Conservation (phyloP, 2,329 filamentous ascomycete genomes). For the Beauveria caledonica region DNA sequence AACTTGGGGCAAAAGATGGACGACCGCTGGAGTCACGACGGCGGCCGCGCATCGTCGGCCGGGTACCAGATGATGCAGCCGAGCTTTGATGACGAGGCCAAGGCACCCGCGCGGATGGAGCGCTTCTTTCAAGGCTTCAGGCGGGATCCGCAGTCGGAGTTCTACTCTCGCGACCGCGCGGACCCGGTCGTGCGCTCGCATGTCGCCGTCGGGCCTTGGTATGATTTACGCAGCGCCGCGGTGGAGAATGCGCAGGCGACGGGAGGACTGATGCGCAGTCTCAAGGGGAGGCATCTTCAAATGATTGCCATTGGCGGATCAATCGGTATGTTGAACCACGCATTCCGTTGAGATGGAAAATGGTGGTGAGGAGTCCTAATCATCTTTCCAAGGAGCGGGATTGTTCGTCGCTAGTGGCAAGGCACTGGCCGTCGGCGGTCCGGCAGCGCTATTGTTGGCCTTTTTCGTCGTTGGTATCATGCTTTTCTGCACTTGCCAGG, state of each 20-base stretch:
- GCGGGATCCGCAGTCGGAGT: constrained; percentile 6
- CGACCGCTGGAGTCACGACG: not conserved
- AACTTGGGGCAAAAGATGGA: not conserved
- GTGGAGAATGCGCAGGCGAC: constrained; percentile 5
- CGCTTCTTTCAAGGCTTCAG: constrained; percentile 8
- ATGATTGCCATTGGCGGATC: constrained; percentile 90
- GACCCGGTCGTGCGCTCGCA: not conserved
- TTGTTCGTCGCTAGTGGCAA: constrained; percentile 70
- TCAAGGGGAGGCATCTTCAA: constrained; percentile 73
- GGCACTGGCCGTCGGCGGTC: constrained; percentile 59
- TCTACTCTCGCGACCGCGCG: not conserved
- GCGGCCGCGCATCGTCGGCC: not conserved
- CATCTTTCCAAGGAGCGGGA: constrained; percentile 43
- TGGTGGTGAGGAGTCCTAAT: not conserved
- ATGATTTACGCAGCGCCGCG: constrained; percentile 10
- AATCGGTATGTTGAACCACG: constrained; percentile 46
- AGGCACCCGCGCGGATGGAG: not conserved
- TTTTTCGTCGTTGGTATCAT: constrained; percentile 67
- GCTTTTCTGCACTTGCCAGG: constrained; percentile 79
- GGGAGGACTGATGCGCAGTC: constrained; percentile 14
- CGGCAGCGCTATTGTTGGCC: constrained; percentile 61
- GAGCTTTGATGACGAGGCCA: not conserved
- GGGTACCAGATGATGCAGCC: not conserved
- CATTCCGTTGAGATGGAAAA: not conserved
- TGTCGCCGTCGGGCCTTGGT: not conserved